Evolutionary conservation across 176 grass and related monocot genomes (phyloP).

Genomic region (Panicum miliaceum): DNA sequence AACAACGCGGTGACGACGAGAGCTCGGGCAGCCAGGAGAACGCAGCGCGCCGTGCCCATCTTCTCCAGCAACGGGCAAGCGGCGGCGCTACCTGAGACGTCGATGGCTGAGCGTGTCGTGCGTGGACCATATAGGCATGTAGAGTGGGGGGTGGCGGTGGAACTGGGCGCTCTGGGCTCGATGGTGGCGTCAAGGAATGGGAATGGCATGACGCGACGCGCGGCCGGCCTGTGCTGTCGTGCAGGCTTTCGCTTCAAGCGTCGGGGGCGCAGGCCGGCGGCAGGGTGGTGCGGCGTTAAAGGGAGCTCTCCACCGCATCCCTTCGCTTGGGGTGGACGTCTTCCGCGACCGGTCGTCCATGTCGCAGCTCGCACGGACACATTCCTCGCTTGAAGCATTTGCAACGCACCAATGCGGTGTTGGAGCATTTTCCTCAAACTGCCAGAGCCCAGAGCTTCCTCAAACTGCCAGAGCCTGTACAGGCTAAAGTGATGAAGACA

Average conservation of each 20-base stretch:
- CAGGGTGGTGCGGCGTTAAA: not conserved
- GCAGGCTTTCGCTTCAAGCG: conserved; percentile 43
- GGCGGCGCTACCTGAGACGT: not conserved
- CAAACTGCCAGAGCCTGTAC: not conserved
- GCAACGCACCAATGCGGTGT: no score
- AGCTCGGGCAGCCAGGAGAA: not conserved
- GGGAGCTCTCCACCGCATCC: conserved; percentile 11
- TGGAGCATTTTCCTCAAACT: not conserved
- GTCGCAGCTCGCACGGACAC: not conserved
- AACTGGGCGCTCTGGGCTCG: not conserved
- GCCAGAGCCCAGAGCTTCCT: no score
- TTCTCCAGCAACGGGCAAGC: not conserved
- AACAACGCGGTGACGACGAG: conserved; percentile 17
- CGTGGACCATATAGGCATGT: conserved; percentile 42
- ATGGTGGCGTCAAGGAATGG: conserved; percentile 55
- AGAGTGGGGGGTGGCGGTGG: not conserved
- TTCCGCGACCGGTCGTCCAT: not conserved
- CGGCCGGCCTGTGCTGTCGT: not conserved
- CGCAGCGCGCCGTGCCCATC: not conserved
- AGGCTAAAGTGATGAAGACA: not conserved
- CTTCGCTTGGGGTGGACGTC: conserved; percentile 49
- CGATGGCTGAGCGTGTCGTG: not conserved
- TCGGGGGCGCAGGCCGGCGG: not conserved
- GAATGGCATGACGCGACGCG: conserved; percentile 7
- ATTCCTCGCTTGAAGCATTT: conserved; percentile 34